Base-by-base conservation (phyloP, 768 basidiomycete species). In the Infundibulicybe gibba region DNA sequence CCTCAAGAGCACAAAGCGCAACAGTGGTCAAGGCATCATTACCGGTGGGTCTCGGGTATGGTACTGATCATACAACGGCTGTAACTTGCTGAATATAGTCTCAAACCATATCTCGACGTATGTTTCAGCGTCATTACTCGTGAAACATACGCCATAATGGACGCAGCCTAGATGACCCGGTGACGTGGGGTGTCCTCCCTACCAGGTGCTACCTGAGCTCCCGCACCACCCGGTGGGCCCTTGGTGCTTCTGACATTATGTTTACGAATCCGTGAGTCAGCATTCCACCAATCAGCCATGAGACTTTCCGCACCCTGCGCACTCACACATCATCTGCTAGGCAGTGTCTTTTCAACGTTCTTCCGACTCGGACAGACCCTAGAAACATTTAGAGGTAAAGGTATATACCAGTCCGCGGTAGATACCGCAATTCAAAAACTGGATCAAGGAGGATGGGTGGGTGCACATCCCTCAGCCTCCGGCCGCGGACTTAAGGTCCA, bases 91-190 rank as follows among this genome's bases (percentile, higher is more conserved):
- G 20, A 47, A 44, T 34, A 31, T 53, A 95, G 94, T 97, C 40
- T 82, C 87, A 47, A 98, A 98, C 64, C 94, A 98, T 60, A 83
- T 94, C 45, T 97, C 94, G 42, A 94, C 91, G 85, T 93, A 61
- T 47, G 83, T 72, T 47, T 30, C 25, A 25, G 38, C 44, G 31
- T 41, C 19, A 41, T 48, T 9, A 30, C 21, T 32, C 42, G 20
- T 16, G 34, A n/a, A 50, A 15, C 16, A 19, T 52, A 41, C 44
- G 25, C 44, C 31, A 54, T n/a, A 37, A 21, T 47, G 54, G 49
- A 41, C 49, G 43, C 58, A 93, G 88, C 16, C 71, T 90, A 43
- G 90, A 93, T 58, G 90, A 91, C 56, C 89, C 90, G 2, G 61
- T 94, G 40, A 74, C 75, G n/a, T 98, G 94, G 94, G 92, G 92